Conservation (phyloP, 2,329 filamentous ascomycete species). For the Stenocarpella maydis region DNA sequence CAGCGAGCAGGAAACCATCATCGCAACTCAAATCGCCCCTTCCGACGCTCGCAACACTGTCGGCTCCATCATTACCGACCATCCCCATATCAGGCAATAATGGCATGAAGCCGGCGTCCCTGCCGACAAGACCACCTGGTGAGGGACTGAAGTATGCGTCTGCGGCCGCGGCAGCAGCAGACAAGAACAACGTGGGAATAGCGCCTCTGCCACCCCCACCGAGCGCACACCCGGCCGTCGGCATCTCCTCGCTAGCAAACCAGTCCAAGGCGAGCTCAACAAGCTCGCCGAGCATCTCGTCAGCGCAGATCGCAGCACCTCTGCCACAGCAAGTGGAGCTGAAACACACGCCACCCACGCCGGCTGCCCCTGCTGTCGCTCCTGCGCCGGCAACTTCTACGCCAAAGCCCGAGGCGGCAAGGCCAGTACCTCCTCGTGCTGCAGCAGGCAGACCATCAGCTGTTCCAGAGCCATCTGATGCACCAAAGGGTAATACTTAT, state of each 20-base stretch:
- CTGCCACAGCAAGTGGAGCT: constrained; percentile 47
- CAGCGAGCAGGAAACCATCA: constrained; percentile 75
- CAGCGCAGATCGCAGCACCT: constrained; percentile 55
- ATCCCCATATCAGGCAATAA: constrained; percentile 55
- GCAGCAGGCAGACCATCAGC: constrained; percentile 53
- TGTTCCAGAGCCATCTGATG: constrained; percentile 52
- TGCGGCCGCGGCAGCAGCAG: constrained; percentile 90
- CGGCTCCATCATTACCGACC: constrained; percentile 70
- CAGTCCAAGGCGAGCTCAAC: constrained; percentile 64
- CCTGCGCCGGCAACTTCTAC: constrained; percentile 41
- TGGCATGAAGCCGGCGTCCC: constrained; percentile 90
- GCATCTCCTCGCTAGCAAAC: constrained; percentile 58
- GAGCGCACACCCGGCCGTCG: constrained; percentile 56
- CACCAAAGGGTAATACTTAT: constrained; percentile 52
- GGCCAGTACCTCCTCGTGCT: constrained; percentile 49
- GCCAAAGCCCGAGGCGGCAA: constrained; percentile 44
- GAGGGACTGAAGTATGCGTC: constrained; percentile 97
- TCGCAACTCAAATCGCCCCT: constrained; percentile 92
- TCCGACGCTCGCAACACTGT: constrained; percentile 89
- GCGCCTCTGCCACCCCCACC: constrained; percentile 92
- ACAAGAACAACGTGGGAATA: constrained; percentile 89
- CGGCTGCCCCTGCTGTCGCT: constrained; percentile 41
- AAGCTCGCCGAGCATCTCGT: constrained; percentile 60
- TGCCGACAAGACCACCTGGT: constrained; percentile 84
- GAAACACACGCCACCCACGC: constrained; percentile 43